These are phyloP conservation scores for Rhododendron kiyosumense DNA, from an alignment of 148 eudicot species.

Conservation along the genomic window DNA sequence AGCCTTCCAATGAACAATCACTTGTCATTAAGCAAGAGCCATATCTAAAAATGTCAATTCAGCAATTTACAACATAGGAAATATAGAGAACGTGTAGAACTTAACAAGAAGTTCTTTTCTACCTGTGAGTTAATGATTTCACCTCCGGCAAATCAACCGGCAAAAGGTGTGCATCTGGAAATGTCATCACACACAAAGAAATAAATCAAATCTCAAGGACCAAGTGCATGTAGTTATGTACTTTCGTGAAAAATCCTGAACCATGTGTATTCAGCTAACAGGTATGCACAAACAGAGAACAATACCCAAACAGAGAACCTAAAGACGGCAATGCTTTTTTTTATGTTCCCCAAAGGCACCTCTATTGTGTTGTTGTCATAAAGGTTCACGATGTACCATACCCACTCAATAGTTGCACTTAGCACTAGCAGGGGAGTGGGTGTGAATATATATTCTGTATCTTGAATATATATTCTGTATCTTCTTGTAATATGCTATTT, in stretches of 20 bases:
- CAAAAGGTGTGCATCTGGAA: slow-evolving; percentile 86
- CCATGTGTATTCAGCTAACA: background rate
- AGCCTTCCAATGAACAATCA: background rate
- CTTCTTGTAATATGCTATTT: no score
- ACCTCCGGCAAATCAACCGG: slow-evolving; percentile 90
- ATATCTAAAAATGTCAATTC: background rate
- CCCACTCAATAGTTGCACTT: background rate
- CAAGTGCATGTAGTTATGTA: background rate
- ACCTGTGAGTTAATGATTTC: slow-evolving; percentile 71
- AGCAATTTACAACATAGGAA: background rate
- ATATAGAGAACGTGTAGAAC: background rate
- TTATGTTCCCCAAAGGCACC: background rate
- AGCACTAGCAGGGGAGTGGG: background rate
- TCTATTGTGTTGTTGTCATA: background rate
- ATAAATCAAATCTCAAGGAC: background rate
- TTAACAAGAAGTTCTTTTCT: slow-evolving; percentile 1
- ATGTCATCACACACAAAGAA: background rate
- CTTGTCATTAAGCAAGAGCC: background rate
- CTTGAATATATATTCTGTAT: no score
- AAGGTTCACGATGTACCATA: background rate
- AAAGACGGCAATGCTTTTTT: background rate
- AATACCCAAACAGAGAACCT: background rate
- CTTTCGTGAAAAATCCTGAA: background rate
- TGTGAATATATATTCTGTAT: no score
- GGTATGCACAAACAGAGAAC: background rate